phyloP scores from a whole-genome alignment of 768 basidiomycete species.

The Tephrocybe sp. region DNA sequence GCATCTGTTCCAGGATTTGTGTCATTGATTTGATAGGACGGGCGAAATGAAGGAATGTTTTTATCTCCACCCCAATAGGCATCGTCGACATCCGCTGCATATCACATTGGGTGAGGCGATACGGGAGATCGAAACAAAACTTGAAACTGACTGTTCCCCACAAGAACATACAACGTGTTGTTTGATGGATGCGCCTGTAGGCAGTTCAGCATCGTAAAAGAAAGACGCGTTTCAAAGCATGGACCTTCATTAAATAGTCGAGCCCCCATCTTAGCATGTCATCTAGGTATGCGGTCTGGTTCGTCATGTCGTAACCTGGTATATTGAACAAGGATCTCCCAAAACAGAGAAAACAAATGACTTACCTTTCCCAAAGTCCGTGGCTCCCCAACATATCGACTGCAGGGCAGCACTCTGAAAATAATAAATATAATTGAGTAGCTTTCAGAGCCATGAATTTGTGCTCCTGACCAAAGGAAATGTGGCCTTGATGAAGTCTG shows the following conservation, averaged over 20 bases:
- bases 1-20: conserved; percentile 88
- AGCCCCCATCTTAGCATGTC: conserved; percentile 87
- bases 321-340: not conserved
- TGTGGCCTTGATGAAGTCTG: conserved; percentile 87
- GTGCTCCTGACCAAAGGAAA: conserved; percentile 66
- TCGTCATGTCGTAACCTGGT: conserved; percentile 72
- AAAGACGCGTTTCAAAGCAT: conserved; percentile 15
- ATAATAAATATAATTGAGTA: conserved; percentile 4
- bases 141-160: conserved; percentile 55
- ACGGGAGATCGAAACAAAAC: conserved; percentile 14
- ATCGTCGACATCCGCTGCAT: conserved; percentile 58
- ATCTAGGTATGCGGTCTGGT: conserved; percentile 91
- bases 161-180: conserved; percentile 72
- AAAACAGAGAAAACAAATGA: not conserved
- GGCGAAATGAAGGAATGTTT: conserved; percentile 69
- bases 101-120: conserved; percentile 2
- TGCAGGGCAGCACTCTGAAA: conserved; percentile 76
- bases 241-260: conserved; percentile 92
- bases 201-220: conserved; percentile 1
- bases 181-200: conserved; percentile 74
- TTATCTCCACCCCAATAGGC: conserved; percentile 90
- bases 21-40: conserved; percentile 75
- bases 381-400: conserved; percentile 89
- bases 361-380: conserved; percentile 75
- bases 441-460: conserved; percentile 1